Base-by-base conservation (phyloP, 2,329 filamentous ascomycete genomes). In the Fusarium abutilonis region DNA sequence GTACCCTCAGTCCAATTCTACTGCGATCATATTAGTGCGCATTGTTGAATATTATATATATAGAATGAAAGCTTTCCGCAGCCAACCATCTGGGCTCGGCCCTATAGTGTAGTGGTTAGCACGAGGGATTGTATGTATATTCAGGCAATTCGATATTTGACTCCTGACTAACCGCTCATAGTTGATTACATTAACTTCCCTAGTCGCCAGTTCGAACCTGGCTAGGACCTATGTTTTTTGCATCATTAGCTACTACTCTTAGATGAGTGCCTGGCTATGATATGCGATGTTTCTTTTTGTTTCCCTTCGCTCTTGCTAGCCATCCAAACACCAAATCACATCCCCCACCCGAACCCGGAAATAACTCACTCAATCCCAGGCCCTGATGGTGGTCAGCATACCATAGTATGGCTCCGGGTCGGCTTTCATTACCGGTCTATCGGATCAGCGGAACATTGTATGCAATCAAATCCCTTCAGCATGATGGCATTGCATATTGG, bases 381-480 rank as follows among this genome's bases (percentile, higher is more conserved):
- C 5, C 28, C 28, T 29, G 28, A 29, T 29, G 28, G 14, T 34
- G 31, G 31, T 34, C 31, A 34, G 23, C 54, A 21, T 40, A 31
- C 32, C 3, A 19, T 19, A 19, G 19, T 19, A 19, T 49, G 57
- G 38, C 23, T 48, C 41, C 41, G 46, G 55, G 38, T 60, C 48
- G 55, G 34, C 41, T 60, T 60, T 32, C 31, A 47, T 45, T 23
- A 36, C 23, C 23, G 23, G 23, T 60, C 38, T 35, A 11, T 23
- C 40, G 15, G 41, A n/a, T 40, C 31, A 26, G 13, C 19, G 52
- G 47, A 36, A 48, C 21, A 38, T 34, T 28, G 32, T 23, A 50
- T 14, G 26, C 11, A 32, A 14, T 34, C 31, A 34, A 4, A 11
- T 31, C 29, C 28, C 11, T 29, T 13, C 11, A 29, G 9, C 9